Conservation (phyloP, 2,329 filamentous ascomycete genomes). For the Xylariales sp. region DNA sequence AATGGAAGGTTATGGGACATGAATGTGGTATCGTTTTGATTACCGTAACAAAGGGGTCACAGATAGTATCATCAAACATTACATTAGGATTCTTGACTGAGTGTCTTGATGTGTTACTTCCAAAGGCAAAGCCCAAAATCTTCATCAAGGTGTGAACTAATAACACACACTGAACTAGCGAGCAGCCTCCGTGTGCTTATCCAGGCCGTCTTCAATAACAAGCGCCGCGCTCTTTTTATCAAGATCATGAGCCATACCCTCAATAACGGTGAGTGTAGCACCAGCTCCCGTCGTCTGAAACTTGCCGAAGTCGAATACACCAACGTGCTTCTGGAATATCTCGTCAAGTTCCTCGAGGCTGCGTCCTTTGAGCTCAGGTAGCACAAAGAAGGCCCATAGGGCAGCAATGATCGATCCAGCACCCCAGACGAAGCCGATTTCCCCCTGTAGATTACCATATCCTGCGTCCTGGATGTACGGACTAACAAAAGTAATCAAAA, state of each 20-base stretch:
- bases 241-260: conserved; percentile 2
- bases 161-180: no score
- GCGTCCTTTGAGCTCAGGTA: conserved; percentile 26
- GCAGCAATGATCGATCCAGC: conserved; percentile 19
- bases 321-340: conserved; percentile 20
- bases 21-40: no score
- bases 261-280: conserved; percentile 2
- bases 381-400: conserved; percentile 23
- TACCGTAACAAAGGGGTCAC: no score
- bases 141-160: no score
- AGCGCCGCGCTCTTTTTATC: conserved; percentile 2
- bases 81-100: no score
- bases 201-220: conserved; percentile 1
- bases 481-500: conserved; percentile 25
- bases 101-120: no score
- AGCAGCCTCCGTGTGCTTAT: background rate
- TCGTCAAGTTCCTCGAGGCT: conserved; percentile 25
- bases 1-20: no score
- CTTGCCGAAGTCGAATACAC: conserved; percentile 6
- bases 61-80: no score
- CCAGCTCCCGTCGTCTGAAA: conserved; percentile 6
- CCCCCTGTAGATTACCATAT: conserved; percentile 20
- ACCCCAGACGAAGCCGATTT: conserved; percentile 23
- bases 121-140: no score
- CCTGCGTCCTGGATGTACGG: conserved; percentile 24